A percentile compares a stretch with the other conserved stretches of the same genome.
phyloP scores from a whole-genome alignment of 139 green algal genomes.

The Closterium sp. region DNA sequence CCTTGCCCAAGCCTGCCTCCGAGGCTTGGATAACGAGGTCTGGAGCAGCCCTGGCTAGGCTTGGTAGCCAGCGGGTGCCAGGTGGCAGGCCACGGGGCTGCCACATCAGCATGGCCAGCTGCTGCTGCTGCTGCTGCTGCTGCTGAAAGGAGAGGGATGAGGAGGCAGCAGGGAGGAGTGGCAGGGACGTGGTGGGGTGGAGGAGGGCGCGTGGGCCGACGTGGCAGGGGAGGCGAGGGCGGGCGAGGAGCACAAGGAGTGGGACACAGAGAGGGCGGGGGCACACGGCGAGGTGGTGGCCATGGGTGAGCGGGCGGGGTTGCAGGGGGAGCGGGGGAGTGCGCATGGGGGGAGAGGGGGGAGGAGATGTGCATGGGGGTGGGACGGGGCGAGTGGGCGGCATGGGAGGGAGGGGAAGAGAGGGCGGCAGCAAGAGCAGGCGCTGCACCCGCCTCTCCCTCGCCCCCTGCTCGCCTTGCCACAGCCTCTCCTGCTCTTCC shows the following conservation, averaged over 20 bases:
- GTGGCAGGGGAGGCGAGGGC: not conserved
- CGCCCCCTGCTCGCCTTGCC: no score
- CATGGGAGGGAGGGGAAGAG: not conserved
- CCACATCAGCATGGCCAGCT: not conserved
- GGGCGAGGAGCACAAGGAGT: not conserved
- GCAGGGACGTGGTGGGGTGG: not conserved
- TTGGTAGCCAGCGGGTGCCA: not conserved
- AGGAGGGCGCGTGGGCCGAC: no score
- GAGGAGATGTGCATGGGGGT: not conserved
- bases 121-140: not conserved
- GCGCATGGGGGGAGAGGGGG: not conserved
- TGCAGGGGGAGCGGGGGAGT: not conserved
- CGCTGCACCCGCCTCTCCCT: not conserved
- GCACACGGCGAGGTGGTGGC: not conserved
- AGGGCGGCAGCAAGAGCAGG: not conserved
- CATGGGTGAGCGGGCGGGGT: not conserved
- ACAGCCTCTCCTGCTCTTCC: not conserved
- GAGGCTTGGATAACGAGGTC: not conserved
- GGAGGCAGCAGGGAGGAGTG: not conserved
- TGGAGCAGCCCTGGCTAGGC: not conserved
- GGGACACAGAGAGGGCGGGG: not conserved
- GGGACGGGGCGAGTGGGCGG: not conserved
- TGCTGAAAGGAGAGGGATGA: not conserved
- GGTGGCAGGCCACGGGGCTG: not conserved
- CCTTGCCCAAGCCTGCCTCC: not conserved